Evolutionary conservation across 1,284 basidiomycete species (phyloP), one percentile per base, ranked within the genome.

Genomic region (Vanrija humicola): DNA sequence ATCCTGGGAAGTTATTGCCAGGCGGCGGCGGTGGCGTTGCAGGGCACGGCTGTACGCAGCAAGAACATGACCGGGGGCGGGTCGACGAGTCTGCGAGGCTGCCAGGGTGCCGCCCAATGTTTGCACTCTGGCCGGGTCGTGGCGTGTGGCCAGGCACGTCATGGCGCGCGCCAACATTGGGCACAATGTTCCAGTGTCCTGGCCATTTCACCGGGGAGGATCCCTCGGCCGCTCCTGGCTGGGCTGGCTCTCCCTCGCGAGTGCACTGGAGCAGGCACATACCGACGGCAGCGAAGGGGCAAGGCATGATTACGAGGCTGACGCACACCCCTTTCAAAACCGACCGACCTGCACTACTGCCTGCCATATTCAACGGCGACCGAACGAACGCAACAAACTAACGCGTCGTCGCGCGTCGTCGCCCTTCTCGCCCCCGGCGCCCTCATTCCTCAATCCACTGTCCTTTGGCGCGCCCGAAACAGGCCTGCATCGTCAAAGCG

Each of bases 401-500:
- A 16, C 38, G 14, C 15, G 6, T 14, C 38, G 5, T 39, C 38
- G 12, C 34, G 34, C 34, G 34, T 14, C 34, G 34, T 34, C 9
- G 34, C 9, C 34, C 34, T 34, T 40, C 14, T 40, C 18, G 38
- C 38, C 6, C 18, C 9, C 18, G n/a, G 15, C 9, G 9, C 34
- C 34, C 34, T 34, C 10, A 40, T 48, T 40, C 23, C 38, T 25
- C 26, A 28, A 8, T 28, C 28, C 28, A 34, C 34, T 15, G 34
- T 15, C 12, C 34, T 12, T 34, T 34, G 9, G 34, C 34, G 12
- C 6, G 10, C 28, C 28, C 28, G 6, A 34, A 23, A 3, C 62
- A 76, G 74, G 74, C 26, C 59, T 78, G 18, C 74, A 76, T 54
- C 69, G 76, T 56, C 75, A 77, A 53, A 67, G 58, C 56, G 76